phyloP scores from a whole-genome alignment of 192 early-diverging fungal species.

The Linnemannia schmuckeri region DNA sequence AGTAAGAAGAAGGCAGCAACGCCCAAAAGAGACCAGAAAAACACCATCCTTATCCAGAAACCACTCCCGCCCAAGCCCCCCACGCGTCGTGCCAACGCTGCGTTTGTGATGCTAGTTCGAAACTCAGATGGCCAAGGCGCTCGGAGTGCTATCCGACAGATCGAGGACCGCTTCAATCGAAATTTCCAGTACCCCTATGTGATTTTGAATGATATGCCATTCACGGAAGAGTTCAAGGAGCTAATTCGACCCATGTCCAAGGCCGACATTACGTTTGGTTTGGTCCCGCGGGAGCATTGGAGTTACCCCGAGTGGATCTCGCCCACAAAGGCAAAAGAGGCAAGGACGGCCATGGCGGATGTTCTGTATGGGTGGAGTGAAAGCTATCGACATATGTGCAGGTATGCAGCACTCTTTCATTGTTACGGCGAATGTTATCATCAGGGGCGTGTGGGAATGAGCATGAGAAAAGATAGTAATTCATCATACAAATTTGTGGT shows the following conservation, averaged over 20 bases:
- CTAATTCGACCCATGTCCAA: conserved; percentile 67
- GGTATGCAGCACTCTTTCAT: conserved; percentile 33
- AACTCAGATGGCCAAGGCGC: conserved; percentile 77
- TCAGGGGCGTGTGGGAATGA: too few species aligned
- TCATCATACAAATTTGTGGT: neutral
- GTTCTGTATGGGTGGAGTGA: conserved; percentile 74
- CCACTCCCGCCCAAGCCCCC: conserved; percentile 13
- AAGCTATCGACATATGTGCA: conserved; percentile 85
- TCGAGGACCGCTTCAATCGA: conserved; percentile 88
- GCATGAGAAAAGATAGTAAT: neutral
- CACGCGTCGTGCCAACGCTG: conserved; percentile 62
- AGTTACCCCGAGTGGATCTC: conserved; percentile 86
- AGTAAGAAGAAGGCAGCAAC: neutral
- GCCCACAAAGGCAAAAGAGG: conserved; percentile 63
- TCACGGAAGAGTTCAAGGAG: conserved; percentile 76
- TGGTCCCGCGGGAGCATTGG: conserved; percentile 83
- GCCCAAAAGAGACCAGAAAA: neutral
- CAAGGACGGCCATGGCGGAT: conserved; percentile 65
- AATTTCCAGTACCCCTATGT: conserved; percentile 89
- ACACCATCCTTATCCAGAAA: conserved; percentile 2
- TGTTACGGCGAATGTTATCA: too few species aligned
- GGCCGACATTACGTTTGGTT: conserved; percentile 72
- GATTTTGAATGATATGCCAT: conserved; percentile 85
- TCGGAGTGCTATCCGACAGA: conserved; percentile 70
- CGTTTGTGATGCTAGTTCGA: conserved; percentile 83